Conservation (phyloP, 345 rosid genomes). For the Eucalyptus polybractea region DNA sequence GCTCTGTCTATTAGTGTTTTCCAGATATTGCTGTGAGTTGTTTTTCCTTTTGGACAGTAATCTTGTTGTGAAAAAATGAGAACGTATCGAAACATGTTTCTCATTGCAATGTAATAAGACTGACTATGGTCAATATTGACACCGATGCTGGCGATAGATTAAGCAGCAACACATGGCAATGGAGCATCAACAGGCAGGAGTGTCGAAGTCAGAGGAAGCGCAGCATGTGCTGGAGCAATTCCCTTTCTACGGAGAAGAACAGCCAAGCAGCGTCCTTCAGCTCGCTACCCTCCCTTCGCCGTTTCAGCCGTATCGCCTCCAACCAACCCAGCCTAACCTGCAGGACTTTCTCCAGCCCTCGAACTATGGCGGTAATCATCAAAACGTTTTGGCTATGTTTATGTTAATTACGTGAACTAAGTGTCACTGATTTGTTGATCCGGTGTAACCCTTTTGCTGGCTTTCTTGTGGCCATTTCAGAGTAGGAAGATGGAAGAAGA, state of each 20-base stretch:
- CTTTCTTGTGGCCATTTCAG: not conserved
- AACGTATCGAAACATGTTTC: not conserved
- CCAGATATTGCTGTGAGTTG: not conserved
- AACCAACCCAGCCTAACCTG: conserved; percentile 16
- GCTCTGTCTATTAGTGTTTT: not conserved
- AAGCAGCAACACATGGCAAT: not conserved
- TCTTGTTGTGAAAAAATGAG: not conserved
- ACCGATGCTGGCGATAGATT: not conserved
- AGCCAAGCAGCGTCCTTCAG: conserved; percentile 7
- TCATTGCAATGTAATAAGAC: not conserved
- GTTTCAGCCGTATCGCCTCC: not conserved
- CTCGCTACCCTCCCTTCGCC: not conserved
- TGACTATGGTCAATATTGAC: not conserved
- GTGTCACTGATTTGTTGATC: not conserved
- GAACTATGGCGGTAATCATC: not conserved
- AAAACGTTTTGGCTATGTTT: not conserved
- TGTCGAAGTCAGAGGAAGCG: not conserved
- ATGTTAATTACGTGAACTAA: not conserved
- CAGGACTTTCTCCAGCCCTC: conserved; percentile 12
- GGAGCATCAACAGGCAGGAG: not conserved
- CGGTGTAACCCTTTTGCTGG: not conserved
- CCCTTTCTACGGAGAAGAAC: conserved; percentile 5
- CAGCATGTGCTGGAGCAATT: conserved; percentile 1
- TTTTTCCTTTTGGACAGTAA: not conserved
- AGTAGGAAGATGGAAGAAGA: not conserved